phyloP scores from a whole-genome alignment of 2,329 filamentous ascomycete species.

The Fusarium tupiense region DNA sequence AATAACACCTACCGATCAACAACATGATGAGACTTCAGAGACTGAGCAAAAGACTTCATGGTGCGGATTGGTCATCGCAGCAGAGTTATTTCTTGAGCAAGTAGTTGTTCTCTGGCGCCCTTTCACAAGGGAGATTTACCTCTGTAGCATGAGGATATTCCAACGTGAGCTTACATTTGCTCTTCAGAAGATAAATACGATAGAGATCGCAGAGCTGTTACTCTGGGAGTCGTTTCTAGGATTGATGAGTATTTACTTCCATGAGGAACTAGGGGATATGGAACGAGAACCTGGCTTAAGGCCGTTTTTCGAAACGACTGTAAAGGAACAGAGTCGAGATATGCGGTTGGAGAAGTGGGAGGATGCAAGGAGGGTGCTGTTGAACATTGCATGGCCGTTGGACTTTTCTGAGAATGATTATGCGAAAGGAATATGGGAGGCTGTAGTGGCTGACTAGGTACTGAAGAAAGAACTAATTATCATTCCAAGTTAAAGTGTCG shows the following conservation, averaged over 20 bases:
- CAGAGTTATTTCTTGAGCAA: slow-evolving; percentile 3
- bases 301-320: neutral
- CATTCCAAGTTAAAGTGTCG: neutral
- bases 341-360: neutral
- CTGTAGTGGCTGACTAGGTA: neutral
- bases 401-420: neutral
- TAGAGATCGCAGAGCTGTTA: neutral
- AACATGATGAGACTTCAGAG: neutral
- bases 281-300: neutral
- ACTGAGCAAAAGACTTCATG: neutral
- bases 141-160: slow-evolving; percentile 3
- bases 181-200: neutral
- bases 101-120: neutral
- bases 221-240: slow-evolving; percentile 9
- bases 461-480: neutral
- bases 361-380: neutral
- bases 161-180: neutral
- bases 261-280: neutral
- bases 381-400: neutral
- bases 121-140: neutral
- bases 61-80: neutral
- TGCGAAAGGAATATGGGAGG: neutral
- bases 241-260: neutral
- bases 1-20: neutral
- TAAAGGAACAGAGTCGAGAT: neutral